phyloP scores from a whole-genome alignment of 2,329 filamentous ascomycete genomes.

The Zymoseptoria crescenta region DNA sequence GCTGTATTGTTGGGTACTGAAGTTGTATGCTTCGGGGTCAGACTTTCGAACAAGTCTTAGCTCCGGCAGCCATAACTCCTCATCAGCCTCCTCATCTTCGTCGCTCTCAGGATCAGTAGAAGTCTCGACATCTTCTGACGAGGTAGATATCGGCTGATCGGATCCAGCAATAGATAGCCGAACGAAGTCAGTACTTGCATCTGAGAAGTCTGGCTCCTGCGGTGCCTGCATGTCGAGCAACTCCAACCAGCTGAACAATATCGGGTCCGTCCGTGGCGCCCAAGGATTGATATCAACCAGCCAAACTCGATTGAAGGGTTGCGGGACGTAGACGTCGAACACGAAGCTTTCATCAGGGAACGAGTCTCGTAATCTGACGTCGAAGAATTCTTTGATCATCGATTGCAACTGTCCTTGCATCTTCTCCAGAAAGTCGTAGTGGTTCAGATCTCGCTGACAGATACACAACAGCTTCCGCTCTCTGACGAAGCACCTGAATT shows the following conservation, averaged over 20 bases:
- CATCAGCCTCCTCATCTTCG: conserved; percentile 47
- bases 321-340: conserved; percentile 88
- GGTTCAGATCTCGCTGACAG: conserved; percentile 80
- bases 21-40: conserved; percentile 82
- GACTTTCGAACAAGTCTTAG: conserved; percentile 74
- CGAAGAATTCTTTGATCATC: conserved; percentile 71
- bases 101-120: conserved; percentile 21
- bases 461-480: conserved; percentile 71
- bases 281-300: conserved; percentile 94
- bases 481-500: conserved; percentile 94
- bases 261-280: conserved; percentile 78
- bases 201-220: conserved; percentile 10
- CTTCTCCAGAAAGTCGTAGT: conserved; percentile 72
- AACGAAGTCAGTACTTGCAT: conserved; percentile 13
- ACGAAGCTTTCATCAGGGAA: conserved; percentile 80
- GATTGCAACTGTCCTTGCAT: conserved; percentile 59
- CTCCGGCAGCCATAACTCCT: conserved; percentile 59
- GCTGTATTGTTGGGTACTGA: conserved; percentile 79
- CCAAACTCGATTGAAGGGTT: conserved; percentile 65
- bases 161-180: conserved; percentile 15
- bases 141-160: conserved; percentile 5
- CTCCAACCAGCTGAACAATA: conserved; percentile 87
- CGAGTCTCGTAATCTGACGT: conserved; percentile 60
- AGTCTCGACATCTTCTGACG: not conserved
- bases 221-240: conserved; percentile 64